Conservation (phyloP, 768 basidiomycete genomes). For the Trametes meyenii region DNA sequence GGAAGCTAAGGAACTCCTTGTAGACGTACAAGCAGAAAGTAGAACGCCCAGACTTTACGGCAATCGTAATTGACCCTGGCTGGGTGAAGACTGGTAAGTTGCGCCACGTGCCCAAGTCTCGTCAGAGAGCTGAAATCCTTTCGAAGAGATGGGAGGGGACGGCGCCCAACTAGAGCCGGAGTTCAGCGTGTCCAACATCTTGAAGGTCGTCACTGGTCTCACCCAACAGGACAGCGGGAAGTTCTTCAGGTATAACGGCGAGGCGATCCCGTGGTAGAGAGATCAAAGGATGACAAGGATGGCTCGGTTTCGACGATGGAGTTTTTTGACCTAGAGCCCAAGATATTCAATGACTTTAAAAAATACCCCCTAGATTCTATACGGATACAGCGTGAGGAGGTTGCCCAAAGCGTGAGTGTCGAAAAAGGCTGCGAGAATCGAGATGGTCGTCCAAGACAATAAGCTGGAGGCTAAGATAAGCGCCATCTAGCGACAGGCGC, state of each 20-base stretch:
- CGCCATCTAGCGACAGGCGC: neutral
- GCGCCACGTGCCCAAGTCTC: no score
- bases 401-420: no score
- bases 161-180: constrained; percentile 34
- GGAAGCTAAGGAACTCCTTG: neutral
- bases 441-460: neutral
- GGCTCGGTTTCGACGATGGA: neutral
- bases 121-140: neutral
- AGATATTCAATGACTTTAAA: no score
- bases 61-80: constrained; percentile 39
- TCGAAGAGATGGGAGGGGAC: constrained; percentile 39
- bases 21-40: constrained; percentile 43
- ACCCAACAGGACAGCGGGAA: constrained; percentile 35
- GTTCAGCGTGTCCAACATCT: constrained; percentile 34
- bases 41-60: constrained; percentile 37
- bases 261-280: constrained; percentile 36
- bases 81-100: constrained; percentile 43
- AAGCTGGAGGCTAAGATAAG: neutral
- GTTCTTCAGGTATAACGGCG: constrained; percentile 37
- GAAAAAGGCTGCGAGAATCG: no score
- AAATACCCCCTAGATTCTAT: no score
- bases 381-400: no score
- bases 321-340: neutral
- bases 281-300: neutral
- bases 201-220: constrained; percentile 32